Conservation (phyloP, 2,329 filamentous ascomycete species). For the Emericellopsis cladophorae region DNA sequence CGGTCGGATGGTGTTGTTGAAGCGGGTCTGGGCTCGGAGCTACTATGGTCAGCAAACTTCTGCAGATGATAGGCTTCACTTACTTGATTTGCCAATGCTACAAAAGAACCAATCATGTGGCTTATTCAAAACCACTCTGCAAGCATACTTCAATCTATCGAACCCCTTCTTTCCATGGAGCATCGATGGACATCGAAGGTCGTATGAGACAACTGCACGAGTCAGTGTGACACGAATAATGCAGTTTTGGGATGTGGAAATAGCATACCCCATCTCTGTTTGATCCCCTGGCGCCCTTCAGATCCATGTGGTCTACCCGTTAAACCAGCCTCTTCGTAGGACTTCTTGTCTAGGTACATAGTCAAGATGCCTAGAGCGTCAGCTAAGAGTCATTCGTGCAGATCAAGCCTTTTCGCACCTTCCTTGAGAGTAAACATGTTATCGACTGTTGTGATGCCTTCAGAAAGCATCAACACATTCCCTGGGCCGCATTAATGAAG, state of each 20-base stretch:
- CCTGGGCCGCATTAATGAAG: constrained; percentile 30
- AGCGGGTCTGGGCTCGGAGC: constrained; percentile 38
- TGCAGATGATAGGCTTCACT: constrained; percentile 1
- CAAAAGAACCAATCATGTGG: constrained; percentile 69
- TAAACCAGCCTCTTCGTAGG: constrained; percentile 73
- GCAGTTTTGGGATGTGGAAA: not conserved
- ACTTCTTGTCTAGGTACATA: constrained; percentile 68
- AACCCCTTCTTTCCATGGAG: constrained; percentile 74
- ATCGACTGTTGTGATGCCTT: constrained; percentile 57
- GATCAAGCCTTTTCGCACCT: constrained; percentile 27
- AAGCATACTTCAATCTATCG: constrained; percentile 65
- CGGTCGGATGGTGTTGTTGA: constrained; percentile 26
- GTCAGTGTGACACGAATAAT: not conserved
- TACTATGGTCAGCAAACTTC: constrained; percentile 9
- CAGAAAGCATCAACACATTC: constrained; percentile 71
- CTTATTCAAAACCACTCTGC: constrained; percentile 59
- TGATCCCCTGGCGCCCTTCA: constrained; percentile 45
- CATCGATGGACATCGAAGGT: constrained; percentile 67
- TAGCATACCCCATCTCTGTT: constrained; percentile 59
- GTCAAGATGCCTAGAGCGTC: constrained; percentile 47
- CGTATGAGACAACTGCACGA: constrained; percentile 55
- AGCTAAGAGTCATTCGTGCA: not conserved
- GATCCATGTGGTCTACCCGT: constrained; percentile 54
- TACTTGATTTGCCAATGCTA: constrained; percentile 32
- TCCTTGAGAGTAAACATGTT: constrained; percentile 60